Percentiles rank a stretch among this genome's conserved stretches.
phyloP scores from a whole-genome alignment of 2,329 filamentous ascomycete genomes.

The Trichoderma koningiopsis region DNA sequence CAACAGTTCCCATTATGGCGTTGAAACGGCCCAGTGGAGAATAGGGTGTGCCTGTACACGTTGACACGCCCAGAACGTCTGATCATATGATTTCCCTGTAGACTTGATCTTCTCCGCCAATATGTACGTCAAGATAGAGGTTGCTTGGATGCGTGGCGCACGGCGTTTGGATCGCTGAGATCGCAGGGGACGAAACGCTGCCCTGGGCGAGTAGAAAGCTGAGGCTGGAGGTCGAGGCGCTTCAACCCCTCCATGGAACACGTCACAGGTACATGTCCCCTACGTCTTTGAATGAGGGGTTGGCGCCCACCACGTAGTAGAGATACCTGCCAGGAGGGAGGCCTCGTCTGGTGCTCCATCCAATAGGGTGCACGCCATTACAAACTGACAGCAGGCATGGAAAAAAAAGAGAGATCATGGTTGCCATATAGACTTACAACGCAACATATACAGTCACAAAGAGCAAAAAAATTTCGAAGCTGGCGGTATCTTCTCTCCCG shows the following conservation, averaged over 20 bases:
- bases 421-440: no score
- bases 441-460: background rate
- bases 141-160: conserved; percentile 7
- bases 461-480: conserved; percentile 10
- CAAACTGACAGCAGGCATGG: background rate
- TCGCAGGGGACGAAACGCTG: conserved; percentile 14
- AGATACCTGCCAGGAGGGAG: conserved; percentile 1
- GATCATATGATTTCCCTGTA: background rate
- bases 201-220: conserved; percentile 12
- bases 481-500: conserved; percentile 29
- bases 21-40: conserved; percentile 13
- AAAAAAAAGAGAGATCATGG: background rate
- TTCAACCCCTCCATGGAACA: conserved; percentile 19
- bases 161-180: conserved; percentile 21
- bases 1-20: background rate
- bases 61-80: background rate
- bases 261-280: conserved; percentile 22
- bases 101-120: background rate
- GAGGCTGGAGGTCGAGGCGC: conserved; percentile 27
- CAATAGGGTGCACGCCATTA: background rate
- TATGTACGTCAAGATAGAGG: background rate
- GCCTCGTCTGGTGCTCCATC: background rate
- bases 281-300: conserved; percentile 1
- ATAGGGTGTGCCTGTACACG: background rate
- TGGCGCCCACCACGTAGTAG: conserved; percentile 11